Conservation (phyloP, 345 rosid genomes). For the Salix viminalis region DNA sequence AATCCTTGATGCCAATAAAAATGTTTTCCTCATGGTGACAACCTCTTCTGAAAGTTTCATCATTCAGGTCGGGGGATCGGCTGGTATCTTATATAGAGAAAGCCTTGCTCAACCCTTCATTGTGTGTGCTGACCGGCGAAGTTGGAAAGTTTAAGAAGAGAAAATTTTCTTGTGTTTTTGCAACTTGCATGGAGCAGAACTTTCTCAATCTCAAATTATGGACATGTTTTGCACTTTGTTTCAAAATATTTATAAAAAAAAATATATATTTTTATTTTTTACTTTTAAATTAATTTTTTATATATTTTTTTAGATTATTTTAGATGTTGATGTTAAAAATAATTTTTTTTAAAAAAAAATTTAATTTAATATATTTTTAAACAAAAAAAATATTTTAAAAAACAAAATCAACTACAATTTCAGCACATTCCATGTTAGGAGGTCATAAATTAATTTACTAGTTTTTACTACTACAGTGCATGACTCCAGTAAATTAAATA, state of each 20-base stretch:
- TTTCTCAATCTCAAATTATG: slow-evolving; percentile 45
- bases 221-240: neutral
- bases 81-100: slow-evolving; percentile 66
- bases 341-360: too few relatives aligned
- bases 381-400: too few relatives aligned
- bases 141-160: slow-evolving; percentile 57
- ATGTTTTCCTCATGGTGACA: slow-evolving; percentile 54
- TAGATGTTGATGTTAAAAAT: too few relatives aligned
- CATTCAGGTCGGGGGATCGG: slow-evolving; percentile 86
- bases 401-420: too few relatives aligned
- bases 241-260: too few relatives aligned
- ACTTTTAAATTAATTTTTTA: too few relatives aligned
- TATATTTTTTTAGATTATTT: too few relatives aligned
- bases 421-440: slow-evolving; percentile 12
- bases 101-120: slow-evolving; percentile 73
- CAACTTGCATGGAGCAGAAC: slow-evolving; percentile 84
- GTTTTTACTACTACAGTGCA: neutral
- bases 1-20: slow-evolving; percentile 54
- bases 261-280: too few relatives aligned
- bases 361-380: too few relatives aligned
- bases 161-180: slow-evolving; percentile 72
- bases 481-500: slow-evolving; percentile 12
- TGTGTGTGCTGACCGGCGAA: slow-evolving; percentile 59
- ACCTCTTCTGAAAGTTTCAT: slow-evolving; percentile 68
- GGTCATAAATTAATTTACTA: neutral